Percentiles rank a stretch among this genome's conserved stretches.
Evolutionary conservation across 768 basidiomycete genomes (phyloP).

Genomic region (Leccinum variicolor): DNA sequence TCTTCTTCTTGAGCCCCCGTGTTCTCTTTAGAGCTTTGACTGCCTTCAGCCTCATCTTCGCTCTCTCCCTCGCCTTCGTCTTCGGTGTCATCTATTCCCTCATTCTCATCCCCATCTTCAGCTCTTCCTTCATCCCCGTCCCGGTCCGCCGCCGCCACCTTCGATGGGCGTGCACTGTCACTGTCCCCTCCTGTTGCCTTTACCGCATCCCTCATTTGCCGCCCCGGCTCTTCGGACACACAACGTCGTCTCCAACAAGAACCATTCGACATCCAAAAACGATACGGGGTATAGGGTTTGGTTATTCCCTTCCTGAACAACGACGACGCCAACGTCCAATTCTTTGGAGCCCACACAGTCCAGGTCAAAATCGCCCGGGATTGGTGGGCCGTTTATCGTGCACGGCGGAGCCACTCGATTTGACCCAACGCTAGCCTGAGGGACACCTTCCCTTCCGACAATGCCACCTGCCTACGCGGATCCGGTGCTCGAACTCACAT

Average conservation of each 20-base stretch:
- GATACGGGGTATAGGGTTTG: slow-evolving; percentile 80
- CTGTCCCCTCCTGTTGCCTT: neutral
- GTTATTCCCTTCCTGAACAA: slow-evolving; percentile 73
- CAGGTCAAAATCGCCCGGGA: slow-evolving; percentile 93
- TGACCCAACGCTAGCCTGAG: slow-evolving; percentile 35
- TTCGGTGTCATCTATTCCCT: neutral
- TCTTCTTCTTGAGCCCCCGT: slow-evolving; percentile 2
- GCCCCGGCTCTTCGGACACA: slow-evolving; percentile 48
- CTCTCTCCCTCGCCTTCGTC: neutral
- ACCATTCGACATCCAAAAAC: slow-evolving; percentile 72
- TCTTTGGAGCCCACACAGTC: slow-evolving; percentile 91
- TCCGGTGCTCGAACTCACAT: slow-evolving; percentile 67
- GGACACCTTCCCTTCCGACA: slow-evolving; percentile 69
- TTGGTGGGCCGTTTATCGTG: slow-evolving; percentile 52
- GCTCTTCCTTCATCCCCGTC: slow-evolving; percentile 2
- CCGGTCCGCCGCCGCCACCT: slow-evolving; percentile 18
- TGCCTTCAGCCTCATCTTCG: neutral
- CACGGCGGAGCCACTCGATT: neutral
- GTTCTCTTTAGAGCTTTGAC: neutral
- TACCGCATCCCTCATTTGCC: neutral
- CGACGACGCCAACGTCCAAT: slow-evolving; percentile 80
- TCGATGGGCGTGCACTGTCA: slow-evolving; percentile 1
- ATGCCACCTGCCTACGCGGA: slow-evolving; percentile 56
- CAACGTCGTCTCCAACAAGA: slow-evolving; percentile 67
- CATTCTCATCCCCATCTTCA: neutral